Evolutionary conservation across 192 early-diverging fungal genomes (phyloP).

Genomic region (Chytriomyces sp.): DNA sequence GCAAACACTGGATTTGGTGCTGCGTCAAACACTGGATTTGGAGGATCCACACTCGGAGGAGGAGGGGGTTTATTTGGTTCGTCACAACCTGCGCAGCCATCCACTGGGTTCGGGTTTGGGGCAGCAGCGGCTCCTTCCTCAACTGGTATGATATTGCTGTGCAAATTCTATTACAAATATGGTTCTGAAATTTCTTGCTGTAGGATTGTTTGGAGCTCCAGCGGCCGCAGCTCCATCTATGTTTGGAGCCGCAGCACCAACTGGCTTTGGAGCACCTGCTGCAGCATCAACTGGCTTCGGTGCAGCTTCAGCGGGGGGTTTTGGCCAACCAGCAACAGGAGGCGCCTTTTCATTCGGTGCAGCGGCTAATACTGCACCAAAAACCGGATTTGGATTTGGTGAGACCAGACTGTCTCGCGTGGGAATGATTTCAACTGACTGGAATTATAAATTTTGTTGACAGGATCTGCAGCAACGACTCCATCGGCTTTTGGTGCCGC

Average conservation of each 20-base stretch:
- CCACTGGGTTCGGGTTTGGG: conserved; percentile 33
- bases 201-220: conserved; percentile 17
- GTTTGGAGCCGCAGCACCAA: conserved; percentile 29
- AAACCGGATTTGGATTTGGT: conserved; percentile 38
- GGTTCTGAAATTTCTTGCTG: neutral
- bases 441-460: neutral
- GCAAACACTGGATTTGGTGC: conserved; percentile 52
- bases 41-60: conserved; percentile 28
- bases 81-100: conserved; percentile 4
- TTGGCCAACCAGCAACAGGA: conserved; percentile 29
- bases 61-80: conserved; percentile 26
- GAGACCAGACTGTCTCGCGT: neutral
- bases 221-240: neutral
- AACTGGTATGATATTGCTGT: conserved; percentile 9
- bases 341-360: conserved; percentile 23
- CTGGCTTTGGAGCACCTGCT: conserved; percentile 32
- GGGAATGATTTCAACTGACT: neutral
- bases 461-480: conserved; percentile 27
- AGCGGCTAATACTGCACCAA: conserved; percentile 17
- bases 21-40: conserved; percentile 51
- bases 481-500: conserved; percentile 45
- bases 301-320: conserved; percentile 9
- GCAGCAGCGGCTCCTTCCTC: conserved; percentile 8
- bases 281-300: conserved; percentile 15
- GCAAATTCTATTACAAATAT: neutral